A percentile compares a stretch with the other conserved stretches of the same genome.
Conservation (phyloP, 2,329 filamentous ascomycete genomes). For the Arthrobotrys pseudoclavata region DNA sequence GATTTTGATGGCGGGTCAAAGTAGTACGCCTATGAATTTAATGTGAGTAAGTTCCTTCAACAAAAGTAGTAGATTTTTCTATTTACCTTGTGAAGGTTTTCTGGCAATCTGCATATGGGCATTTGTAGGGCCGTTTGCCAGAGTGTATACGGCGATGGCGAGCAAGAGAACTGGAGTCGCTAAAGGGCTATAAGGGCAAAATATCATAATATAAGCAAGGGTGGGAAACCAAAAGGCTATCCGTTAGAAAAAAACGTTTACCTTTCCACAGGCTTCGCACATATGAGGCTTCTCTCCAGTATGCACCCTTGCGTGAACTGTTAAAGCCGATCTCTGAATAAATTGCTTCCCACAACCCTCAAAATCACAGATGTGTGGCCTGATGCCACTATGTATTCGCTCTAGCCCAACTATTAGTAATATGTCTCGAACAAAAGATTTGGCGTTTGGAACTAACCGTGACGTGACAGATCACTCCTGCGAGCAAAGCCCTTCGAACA, state of each 20-base stretch:
- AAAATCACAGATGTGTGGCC: constrained; percentile 92
- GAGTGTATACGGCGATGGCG: constrained; percentile 95
- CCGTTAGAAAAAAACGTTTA: constrained; percentile 66
- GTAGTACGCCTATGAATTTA: constrained; percentile 80
- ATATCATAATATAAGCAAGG: background rate
- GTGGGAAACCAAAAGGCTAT: background rate
- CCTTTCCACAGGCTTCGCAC: constrained; percentile 97
- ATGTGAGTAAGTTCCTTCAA: background rate
- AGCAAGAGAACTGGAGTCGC: constrained; percentile 93
- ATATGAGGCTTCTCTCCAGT: constrained; percentile 98
- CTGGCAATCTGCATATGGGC: constrained; percentile 95
- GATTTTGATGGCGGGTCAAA: constrained; percentile 93
- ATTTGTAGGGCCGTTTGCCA: constrained; percentile 96
- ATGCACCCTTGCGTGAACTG: constrained; percentile 94
- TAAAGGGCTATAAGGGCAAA: constrained; percentile 79
- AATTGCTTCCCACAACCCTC: constrained; percentile 94
- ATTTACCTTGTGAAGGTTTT: constrained; percentile 86
- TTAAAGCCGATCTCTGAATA: constrained; percentile 94
- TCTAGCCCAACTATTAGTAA: constrained; percentile 71
- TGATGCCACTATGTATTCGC: constrained; percentile 91
- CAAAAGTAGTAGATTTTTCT: background rate
- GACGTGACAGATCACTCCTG: constrained; percentile 91
- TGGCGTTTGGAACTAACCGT: constrained; percentile 77
- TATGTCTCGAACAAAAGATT: constrained; percentile 2
- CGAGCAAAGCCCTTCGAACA: constrained; percentile 93